Evolutionary conservation across 108 stramenopile species (phyloP).

Genomic region (Discostella pseudostelligera): DNA sequence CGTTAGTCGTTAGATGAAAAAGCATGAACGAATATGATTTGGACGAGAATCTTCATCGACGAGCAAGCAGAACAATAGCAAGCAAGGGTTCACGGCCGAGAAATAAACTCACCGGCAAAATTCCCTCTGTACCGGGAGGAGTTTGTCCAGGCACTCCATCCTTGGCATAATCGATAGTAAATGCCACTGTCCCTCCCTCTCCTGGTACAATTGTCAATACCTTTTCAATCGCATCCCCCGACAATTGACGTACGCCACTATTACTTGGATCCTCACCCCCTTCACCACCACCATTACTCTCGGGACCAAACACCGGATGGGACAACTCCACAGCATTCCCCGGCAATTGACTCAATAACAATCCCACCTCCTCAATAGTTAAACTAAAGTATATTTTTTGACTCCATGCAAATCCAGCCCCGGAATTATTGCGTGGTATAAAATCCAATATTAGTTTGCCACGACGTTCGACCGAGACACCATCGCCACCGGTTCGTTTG

Average conservation of each 20-base stretch:
- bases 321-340: slow-evolving; percentile 46
- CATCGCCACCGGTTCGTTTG: slow-evolving; percentile 38
- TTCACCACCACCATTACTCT: slow-evolving; percentile 1
- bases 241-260: slow-evolving; percentile 6
- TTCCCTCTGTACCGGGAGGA: slow-evolving; percentile 21
- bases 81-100: too few relatives aligned
- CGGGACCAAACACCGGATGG: slow-evolving; percentile 15
- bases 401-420: slow-evolving; percentile 35
- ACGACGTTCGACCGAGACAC: slow-evolving; percentile 32
- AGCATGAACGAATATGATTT: not conserved
- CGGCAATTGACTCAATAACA: slow-evolving; percentile 50
- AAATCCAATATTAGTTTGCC: slow-evolving; percentile 63
- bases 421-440: slow-evolving; percentile 35
- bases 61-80: not conserved
- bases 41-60: not conserved
- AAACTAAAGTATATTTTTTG: slow-evolving; percentile 47
- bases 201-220: slow-evolving; percentile 56
- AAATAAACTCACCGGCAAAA: slow-evolving; percentile 30
- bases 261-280: slow-evolving; percentile 11
- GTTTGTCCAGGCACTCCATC: slow-evolving; percentile 54
- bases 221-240: slow-evolving; percentile 49
- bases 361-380: slow-evolving; percentile 56
- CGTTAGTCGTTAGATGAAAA: not conserved
- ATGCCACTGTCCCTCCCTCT: slow-evolving; percentile 50
- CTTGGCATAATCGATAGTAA: slow-evolving; percentile 51